Evolutionary conservation across 257 asterid genomes (phyloP), one percentile per base, ranked within the genome.

Genomic region (Solanum chilense): DNA sequence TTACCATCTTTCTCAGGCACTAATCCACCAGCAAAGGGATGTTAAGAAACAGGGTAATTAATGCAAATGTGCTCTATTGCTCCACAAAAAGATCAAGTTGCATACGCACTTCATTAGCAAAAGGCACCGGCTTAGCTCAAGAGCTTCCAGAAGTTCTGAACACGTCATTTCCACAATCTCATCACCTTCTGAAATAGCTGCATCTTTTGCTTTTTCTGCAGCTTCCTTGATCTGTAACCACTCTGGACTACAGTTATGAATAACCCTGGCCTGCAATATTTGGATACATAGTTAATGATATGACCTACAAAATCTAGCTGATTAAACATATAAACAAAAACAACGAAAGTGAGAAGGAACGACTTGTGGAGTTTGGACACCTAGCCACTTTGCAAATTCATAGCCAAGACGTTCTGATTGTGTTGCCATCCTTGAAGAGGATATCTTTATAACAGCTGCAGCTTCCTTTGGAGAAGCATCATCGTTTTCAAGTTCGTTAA

Each of bases 381-480:
- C 99, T 87, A 97, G 98, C 98, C 99, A 96, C 95, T 93, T 97
- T 7, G 99, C 99, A 91, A 96, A 97, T 89, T 97, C 99, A 89
- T 93, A 96, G 88, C 99, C 99, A 89, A 97, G 97, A 87, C 99
- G 94, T 88, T 97, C 99, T 87, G 99, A 97, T 88, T 97, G 99
- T 83, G 99, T 97, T 88, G 99, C 99, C 99, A 97, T 97, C 94
- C 99, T 95, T 56, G 99, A 97, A 56, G 99, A 95, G 52, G 99
- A 92, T 90, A 97, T 93, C 91, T 97, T 97, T 91, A 97, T 96
- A 86, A 97, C 99, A 89, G 99, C 99, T 37, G 95, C 99, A 56
- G 99, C 92, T 93, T 97, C 99, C 90, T 90, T 95, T 74, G 93
- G 90, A 90, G 94, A 88, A 86, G 95, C 90, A 88, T 92, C 98